Evolutionary conservation across 768 basidiomycete species (phyloP), one percentile per base, ranked within the genome.

Genomic region (Xerocomellus dryophilus): DNA sequence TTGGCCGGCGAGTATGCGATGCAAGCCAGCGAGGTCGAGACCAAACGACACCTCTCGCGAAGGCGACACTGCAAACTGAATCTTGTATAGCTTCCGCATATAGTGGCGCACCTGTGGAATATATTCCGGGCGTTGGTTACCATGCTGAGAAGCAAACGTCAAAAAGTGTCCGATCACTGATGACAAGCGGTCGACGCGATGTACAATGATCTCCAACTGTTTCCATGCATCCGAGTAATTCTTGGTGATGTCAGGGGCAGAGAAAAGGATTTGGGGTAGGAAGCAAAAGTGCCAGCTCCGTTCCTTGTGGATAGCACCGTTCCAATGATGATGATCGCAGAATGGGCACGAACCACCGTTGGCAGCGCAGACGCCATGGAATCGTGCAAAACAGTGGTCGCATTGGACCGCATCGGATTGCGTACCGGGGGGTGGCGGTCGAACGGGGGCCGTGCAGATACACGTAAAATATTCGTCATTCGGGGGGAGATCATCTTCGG

Each of bases 281-380:
- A 81, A 90, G 66, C 84, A 87, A 71, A 87, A 93, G 64, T 93
- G 89, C 82, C 84, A 93, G 60, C 78, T 87, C 44, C 91, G 84
- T 58, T 88, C 81, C 69, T 91, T 92, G 66, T 83, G 82, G 48
- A 93, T 85, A 4, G 86, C 81, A 18, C 90, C 90, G 61, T 93
- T 90, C 90, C 90, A 93, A 64, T 93, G 91, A 57, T 91, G 87
- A 61, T 91, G 90, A 59, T 93, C 90, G 60, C 90, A 93, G 75
- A 93, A 93, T 0, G 90, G 90, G 65, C 90, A 93, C 5, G 90
- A 93, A 34, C 90, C 91, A n/a, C 90, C 90, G 58, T 87, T 89
- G 60, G 85, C 85, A 11, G 90, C 90, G 61, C 90, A 93, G 45
- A 84, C 78, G 5, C 89, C 90, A 56, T 93, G 90, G 72, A 93